Conservation (phyloP, 306 rosid species). For the Herpetospermum pedunculosum region DNA sequence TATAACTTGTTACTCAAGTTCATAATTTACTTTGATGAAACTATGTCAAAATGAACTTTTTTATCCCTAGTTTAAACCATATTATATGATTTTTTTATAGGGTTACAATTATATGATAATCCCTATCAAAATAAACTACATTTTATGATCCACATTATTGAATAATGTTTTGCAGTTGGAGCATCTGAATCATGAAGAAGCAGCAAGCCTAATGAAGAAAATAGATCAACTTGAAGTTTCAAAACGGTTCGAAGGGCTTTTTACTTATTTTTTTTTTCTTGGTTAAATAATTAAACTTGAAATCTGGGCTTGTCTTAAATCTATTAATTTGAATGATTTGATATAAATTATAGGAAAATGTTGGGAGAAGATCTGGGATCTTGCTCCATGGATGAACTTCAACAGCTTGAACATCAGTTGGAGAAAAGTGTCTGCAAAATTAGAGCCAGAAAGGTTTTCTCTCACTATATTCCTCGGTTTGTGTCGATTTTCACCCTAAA, state of each 20-base stretch:
- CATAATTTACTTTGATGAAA: background rate
- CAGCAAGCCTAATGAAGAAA: conserved; percentile 48
- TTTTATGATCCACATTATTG: background rate
- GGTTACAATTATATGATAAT: no score
- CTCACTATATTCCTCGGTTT: no score
- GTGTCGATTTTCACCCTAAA: no score
- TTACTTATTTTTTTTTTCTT: background rate
- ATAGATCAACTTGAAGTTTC: conserved; percentile 60
- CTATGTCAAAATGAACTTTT: background rate
- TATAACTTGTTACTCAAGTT: background rate
- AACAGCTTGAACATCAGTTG: conserved; percentile 48
- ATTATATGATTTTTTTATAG: no score
- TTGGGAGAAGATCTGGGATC: conserved; percentile 55
- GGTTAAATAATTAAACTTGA: background rate
- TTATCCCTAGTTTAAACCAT: background rate
- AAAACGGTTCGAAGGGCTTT: conserved; percentile 36
- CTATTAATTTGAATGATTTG: background rate
- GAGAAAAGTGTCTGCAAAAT: conserved; percentile 47
- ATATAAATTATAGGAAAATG: conserved; percentile 32
- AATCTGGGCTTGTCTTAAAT: background rate
- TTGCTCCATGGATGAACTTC: conserved; percentile 58
- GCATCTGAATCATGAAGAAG: conserved; percentile 52
- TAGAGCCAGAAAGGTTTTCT: conserved; percentile 64
- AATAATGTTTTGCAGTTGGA: conserved; percentile 20
- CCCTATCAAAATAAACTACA: no score